Conservation (phyloP, 2,329 filamentous ascomycete genomes). For the Bipolaris sorokiniana region DNA sequence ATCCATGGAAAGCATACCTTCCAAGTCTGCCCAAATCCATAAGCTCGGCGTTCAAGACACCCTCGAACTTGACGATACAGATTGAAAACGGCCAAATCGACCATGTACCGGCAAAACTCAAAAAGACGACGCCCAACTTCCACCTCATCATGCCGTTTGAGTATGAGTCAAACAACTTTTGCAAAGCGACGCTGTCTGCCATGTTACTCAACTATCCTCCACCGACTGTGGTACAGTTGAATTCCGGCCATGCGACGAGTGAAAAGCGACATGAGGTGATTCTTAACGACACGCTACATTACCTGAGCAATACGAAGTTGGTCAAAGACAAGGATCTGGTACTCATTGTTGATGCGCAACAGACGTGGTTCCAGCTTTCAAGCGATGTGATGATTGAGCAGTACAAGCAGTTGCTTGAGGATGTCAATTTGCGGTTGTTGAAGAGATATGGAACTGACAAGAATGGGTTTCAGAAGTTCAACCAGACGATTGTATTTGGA, state of each 20-base stretch:
- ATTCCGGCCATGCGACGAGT: slow-evolving; percentile 29
- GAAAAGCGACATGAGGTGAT: slow-evolving; percentile 53
- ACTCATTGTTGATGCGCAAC: slow-evolving; percentile 67
- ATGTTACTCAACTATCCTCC: slow-evolving; percentile 66
- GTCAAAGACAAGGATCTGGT: slow-evolving; percentile 66
- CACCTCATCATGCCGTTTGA: slow-evolving; percentile 62
- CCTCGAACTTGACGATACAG: slow-evolving; percentile 44
- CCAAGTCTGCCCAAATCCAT: slow-evolving; percentile 32
- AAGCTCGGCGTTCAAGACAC: slow-evolving; percentile 35
- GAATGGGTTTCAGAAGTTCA: slow-evolving; percentile 43
- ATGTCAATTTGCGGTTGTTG: slow-evolving; percentile 60
- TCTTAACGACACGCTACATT: slow-evolving; percentile 55
- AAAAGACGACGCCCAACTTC: slow-evolving; percentile 51
- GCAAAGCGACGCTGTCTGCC: slow-evolving; percentile 63
- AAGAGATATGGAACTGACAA: slow-evolving; percentile 55
- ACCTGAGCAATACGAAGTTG: slow-evolving; percentile 55
- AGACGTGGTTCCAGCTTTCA: slow-evolving; percentile 70
- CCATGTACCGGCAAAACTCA: slow-evolving; percentile 36
- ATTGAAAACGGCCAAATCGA: slow-evolving; percentile 43
- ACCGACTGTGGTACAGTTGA: slow-evolving; percentile 60
- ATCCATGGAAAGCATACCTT: slow-evolving; percentile 40
- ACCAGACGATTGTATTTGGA: slow-evolving; percentile 62
- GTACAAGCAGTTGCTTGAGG: slow-evolving; percentile 63
- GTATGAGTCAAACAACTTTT: slow-evolving; percentile 58
- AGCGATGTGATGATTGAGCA: slow-evolving; percentile 67